Conservation (phyloP, 129 eudicot genomes). For the Centella asiatica region DNA sequence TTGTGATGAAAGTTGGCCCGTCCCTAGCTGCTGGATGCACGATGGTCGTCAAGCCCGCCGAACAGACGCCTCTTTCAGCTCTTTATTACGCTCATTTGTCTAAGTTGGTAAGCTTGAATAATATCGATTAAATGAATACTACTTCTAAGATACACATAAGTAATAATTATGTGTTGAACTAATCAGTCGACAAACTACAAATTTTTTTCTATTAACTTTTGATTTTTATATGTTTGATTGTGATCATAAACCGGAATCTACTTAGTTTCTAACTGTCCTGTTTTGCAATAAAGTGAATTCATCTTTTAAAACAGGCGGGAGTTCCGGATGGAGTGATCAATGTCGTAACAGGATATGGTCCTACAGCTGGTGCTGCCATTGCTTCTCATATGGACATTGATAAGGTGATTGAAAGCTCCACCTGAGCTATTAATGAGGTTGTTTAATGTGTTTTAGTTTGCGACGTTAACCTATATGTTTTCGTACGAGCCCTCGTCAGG, state of each 20-base stretch:
- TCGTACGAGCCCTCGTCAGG: constrained; percentile 8
- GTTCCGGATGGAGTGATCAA: constrained; percentile 82
- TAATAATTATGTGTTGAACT: too few relatives aligned
- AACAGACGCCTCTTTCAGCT: constrained; percentile 80
- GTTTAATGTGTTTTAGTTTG: not conserved
- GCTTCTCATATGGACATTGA: constrained; percentile 86
- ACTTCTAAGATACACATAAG: too few relatives aligned
- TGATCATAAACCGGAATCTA: too few relatives aligned
- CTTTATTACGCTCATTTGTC: constrained; percentile 61
- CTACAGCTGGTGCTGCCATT: constrained; percentile 69
- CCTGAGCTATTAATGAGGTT: not conserved
- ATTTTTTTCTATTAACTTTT: too few relatives aligned
- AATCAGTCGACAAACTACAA: too few relatives aligned
- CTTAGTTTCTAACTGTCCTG: too few relatives aligned
- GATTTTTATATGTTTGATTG: too few relatives aligned
- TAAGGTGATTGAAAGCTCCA: constrained; percentile 19
- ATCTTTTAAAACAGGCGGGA: constrained; percentile 63
- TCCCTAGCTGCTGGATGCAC: constrained; percentile 94
- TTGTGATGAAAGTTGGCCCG: constrained; percentile 45
- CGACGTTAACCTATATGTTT: not conserved
- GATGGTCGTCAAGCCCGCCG: constrained; percentile 81
- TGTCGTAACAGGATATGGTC: constrained; percentile 70
- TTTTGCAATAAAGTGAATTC: too few relatives aligned
- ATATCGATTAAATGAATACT: not conserved
- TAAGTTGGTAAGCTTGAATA: constrained; percentile 34